Percentiles rank a stretch among this genome's conserved stretches.
phyloP scores from a whole-genome alignment of 306 rosid genomes.

The Medicago ruthenica region DNA sequence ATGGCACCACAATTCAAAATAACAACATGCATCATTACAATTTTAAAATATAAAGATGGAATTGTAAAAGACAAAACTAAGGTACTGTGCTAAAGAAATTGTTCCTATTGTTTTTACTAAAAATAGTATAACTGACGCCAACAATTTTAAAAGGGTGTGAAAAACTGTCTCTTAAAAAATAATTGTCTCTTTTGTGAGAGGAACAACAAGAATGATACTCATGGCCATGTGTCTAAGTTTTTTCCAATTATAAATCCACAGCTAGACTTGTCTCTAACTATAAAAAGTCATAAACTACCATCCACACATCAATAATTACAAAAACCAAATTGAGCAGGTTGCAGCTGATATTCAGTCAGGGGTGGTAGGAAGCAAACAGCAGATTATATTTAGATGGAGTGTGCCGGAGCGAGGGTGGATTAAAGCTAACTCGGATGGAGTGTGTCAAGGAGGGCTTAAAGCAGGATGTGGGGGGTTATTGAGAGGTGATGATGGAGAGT shows the following conservation, averaged over 20 bases:
- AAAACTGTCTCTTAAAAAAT: neutral
- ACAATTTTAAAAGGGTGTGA: too few relatives aligned
- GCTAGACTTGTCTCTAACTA: conserved; percentile 2
- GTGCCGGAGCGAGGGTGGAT: too few relatives aligned
- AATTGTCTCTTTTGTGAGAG: neutral
- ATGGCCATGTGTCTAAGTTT: too few relatives aligned
- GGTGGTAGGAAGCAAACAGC: too few relatives aligned
- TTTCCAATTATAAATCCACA: conserved; percentile 7
- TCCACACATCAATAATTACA: neutral
- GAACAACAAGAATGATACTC: too few relatives aligned
- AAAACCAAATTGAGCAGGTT: conserved; percentile 11
- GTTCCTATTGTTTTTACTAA: neutral
- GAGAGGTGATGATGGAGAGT: too few relatives aligned
- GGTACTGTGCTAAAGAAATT: neutral
- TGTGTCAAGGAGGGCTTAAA: too few relatives aligned
- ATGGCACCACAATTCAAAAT: conserved; percentile 40
- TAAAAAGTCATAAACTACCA: conserved; percentile 8
- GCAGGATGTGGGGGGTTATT: too few relatives aligned
- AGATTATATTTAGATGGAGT: too few relatives aligned
- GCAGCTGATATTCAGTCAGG: too few relatives aligned
- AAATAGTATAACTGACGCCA: neutral
- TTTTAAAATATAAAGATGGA: neutral
- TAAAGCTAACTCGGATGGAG: too few relatives aligned
- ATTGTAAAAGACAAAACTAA: neutral
- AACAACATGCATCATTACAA: conserved; percentile 40